A percentile compares a stretch with the other conserved stretches of the same genome.
Conservation (phyloP, 208 protist species). For the Phytomonas serpens region DNA sequence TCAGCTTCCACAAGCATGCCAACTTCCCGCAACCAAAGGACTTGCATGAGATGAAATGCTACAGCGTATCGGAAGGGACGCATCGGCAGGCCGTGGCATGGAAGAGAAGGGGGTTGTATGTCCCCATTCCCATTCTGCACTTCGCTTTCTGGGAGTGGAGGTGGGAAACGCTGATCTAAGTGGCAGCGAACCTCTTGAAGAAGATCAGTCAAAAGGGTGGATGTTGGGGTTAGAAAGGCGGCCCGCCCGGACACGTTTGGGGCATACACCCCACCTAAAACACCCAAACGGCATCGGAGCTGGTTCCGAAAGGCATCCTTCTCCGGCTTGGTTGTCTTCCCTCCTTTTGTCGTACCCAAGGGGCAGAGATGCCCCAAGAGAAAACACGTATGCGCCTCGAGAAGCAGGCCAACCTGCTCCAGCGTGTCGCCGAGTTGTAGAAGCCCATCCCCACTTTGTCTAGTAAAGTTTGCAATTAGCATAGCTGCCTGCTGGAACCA, state of each 20-base stretch:
- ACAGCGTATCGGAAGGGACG: slow-evolving; percentile 24
- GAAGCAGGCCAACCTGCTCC: slow-evolving; percentile 28
- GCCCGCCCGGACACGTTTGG: slow-evolving; percentile 26
- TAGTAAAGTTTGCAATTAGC: slow-evolving; percentile 60
- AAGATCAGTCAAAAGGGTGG: slow-evolving; percentile 54
- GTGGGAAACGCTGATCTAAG: slow-evolving; percentile 20
- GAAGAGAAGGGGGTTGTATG: slow-evolving; percentile 8
- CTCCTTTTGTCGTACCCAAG: slow-evolving; percentile 16
- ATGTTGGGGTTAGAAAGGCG: slow-evolving; percentile 56
- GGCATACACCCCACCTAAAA: slow-evolving; percentile 57
- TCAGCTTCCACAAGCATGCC: slow-evolving; percentile 32
- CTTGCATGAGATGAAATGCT: slow-evolving; percentile 56
- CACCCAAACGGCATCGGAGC: slow-evolving; percentile 38
- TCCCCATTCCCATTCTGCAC: background rate
- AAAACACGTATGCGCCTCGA: slow-evolving; percentile 65
- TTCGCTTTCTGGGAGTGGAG: slow-evolving; percentile 11
- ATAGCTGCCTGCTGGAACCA: slow-evolving; percentile 55
- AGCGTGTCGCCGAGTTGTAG: slow-evolving; percentile 39
- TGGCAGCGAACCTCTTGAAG: slow-evolving; percentile 32
- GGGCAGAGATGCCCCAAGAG: slow-evolving; percentile 47
- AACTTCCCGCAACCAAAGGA: slow-evolving; percentile 62
- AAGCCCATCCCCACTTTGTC: slow-evolving; percentile 38
- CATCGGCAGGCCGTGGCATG: slow-evolving; percentile 38
- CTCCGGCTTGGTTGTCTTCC: background rate
- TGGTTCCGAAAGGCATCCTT: slow-evolving; percentile 15